These are phyloP conservation scores for Salix viminalis DNA, from an alignment of 345 rosid species.

Conservation along the genomic window DNA sequence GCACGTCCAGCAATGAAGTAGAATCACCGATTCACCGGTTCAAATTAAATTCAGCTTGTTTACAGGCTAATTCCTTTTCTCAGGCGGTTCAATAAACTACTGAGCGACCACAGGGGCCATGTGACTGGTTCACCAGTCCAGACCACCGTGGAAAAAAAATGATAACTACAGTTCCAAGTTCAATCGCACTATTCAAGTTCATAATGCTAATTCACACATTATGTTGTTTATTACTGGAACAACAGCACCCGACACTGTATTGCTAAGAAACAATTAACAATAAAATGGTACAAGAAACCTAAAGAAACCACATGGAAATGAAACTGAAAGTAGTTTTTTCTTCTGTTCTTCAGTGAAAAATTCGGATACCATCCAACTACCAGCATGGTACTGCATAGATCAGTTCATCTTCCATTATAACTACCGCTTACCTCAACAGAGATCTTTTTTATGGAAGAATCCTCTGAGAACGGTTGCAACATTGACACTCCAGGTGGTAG, in stretches of 20 bases:
- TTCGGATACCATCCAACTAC: not conserved
- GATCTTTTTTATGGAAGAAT: slow-evolving; percentile 70
- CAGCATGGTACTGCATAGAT: not conserved
- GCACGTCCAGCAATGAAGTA: not conserved
- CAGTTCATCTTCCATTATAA: not conserved
- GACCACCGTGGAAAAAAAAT: not conserved
- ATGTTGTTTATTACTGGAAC: not conserved
- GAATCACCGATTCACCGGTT: not conserved
- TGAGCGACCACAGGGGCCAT: not conserved
- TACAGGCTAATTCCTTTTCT: not conserved
- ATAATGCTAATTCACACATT: not conserved
- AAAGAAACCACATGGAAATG: not conserved
- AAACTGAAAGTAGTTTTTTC: not conserved
- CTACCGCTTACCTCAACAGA: slow-evolving; percentile 52
- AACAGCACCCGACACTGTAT: not conserved
- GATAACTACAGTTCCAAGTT: not conserved
- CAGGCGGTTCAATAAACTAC: not conserved
- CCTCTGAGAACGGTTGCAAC: slow-evolving; percentile 86
- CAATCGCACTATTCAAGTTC: not conserved
- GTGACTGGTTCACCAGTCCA: not conserved
- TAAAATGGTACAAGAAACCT: not conserved
- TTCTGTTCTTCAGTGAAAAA: not conserved
- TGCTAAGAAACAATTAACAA: not conserved
- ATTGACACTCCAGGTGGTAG: slow-evolving; percentile 73
- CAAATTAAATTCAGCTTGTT: not conserved